Percentiles rank a stretch among this genome's conserved stretches.
These are phyloP conservation scores for Hymenotorrendiella dingleyae DNA, from an alignment of 2,329 filamentous ascomycete species.

Conservation along the genomic window DNA sequence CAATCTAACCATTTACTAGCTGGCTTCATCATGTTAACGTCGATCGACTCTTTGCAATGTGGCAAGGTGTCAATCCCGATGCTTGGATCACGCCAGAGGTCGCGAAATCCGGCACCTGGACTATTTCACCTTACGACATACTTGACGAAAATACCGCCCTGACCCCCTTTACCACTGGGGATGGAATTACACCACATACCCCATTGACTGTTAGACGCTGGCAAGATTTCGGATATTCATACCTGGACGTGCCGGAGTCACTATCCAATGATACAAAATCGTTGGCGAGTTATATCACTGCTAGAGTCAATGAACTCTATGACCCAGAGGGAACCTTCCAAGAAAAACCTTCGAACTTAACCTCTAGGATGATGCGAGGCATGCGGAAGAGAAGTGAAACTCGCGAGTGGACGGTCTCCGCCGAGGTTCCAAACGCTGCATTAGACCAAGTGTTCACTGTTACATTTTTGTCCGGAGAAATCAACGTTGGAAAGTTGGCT, in stretches of 20 bases:
- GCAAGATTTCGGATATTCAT: slow-evolving; percentile 23
- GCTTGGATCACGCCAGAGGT: slow-evolving; percentile 28
- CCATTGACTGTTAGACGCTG: slow-evolving; percentile 13
- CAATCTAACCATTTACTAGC: slow-evolving; percentile 41
- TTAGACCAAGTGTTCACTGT: slow-evolving; percentile 18
- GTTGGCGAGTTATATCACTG: slow-evolving; percentile 54
- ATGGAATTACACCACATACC: slow-evolving; percentile 17
- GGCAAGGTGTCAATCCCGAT: slow-evolving; percentile 38
- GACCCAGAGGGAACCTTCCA: slow-evolving; percentile 7
- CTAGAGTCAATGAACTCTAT: slow-evolving; percentile 52
- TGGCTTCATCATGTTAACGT: slow-evolving; percentile 52
- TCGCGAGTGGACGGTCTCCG: slow-evolving; percentile 1
- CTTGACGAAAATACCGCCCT: slow-evolving; percentile 6
- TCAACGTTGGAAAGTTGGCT: not conserved
- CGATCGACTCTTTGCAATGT: slow-evolving; percentile 52
- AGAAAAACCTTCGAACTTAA: no score
- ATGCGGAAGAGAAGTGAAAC: not conserved
- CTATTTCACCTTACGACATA: slow-evolving; percentile 7
- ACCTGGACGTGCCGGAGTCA: slow-evolving; percentile 36
- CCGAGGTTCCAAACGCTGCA: not conserved
- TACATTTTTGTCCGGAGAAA: slow-evolving; percentile 3
- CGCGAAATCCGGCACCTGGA: slow-evolving; percentile 31
- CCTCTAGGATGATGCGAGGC: no score
- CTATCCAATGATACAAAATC: slow-evolving; percentile 42
- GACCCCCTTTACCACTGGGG: slow-evolving; percentile 27